A percentile compares a stretch with the other conserved stretches of the same genome.
These are phyloP conservation scores for Blepharisma undulans DNA, from an alignment of 169 alveolate species.

Conservation along the genomic window DNA sequence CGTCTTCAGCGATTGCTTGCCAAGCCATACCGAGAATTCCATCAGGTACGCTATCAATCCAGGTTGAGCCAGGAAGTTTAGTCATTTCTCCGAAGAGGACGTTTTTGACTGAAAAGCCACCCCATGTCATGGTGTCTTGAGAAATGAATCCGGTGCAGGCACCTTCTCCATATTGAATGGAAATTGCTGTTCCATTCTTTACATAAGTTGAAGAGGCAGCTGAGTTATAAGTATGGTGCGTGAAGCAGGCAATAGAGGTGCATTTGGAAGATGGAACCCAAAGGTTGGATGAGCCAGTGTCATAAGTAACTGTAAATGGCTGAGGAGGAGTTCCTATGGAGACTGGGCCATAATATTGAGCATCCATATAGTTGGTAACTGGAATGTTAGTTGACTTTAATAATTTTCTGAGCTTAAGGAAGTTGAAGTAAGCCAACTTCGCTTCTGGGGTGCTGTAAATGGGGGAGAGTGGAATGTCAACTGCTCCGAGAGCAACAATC, in stretches of 20 bases:
- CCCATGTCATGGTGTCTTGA: conserved; percentile 70
- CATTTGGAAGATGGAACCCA: conserved; percentile 79
- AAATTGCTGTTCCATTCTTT: conserved; percentile 62
- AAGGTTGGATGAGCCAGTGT: conserved; percentile 81
- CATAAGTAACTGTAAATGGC: conserved; percentile 72
- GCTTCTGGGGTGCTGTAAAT: conserved; percentile 20
- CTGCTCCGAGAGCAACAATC: neutral
- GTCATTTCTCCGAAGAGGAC: conserved; percentile 78
- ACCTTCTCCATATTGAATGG: conserved; percentile 79
- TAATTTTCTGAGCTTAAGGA: neutral
- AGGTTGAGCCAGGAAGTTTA: conserved; percentile 70
- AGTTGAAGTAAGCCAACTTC: conserved; percentile 16
- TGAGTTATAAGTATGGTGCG: conserved; percentile 62
- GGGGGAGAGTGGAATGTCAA: neutral
- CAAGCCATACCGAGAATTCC: conserved; percentile 88
- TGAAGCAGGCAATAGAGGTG: conserved; percentile 52
- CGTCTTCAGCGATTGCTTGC: conserved; percentile 70
- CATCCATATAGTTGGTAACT: conserved; percentile 41
- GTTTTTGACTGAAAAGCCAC: conserved; percentile 50
- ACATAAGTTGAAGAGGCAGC: conserved; percentile 66
- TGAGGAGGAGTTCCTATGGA: conserved; percentile 74
- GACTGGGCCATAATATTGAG: conserved; percentile 71
- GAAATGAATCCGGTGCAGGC: conserved; percentile 76
- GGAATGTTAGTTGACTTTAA: neutral
- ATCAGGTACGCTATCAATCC: conserved; percentile 75